phyloP scores from a whole-genome alignment of 106 monocot genomes.

The Phalaenopsis aphrodite region DNA sequence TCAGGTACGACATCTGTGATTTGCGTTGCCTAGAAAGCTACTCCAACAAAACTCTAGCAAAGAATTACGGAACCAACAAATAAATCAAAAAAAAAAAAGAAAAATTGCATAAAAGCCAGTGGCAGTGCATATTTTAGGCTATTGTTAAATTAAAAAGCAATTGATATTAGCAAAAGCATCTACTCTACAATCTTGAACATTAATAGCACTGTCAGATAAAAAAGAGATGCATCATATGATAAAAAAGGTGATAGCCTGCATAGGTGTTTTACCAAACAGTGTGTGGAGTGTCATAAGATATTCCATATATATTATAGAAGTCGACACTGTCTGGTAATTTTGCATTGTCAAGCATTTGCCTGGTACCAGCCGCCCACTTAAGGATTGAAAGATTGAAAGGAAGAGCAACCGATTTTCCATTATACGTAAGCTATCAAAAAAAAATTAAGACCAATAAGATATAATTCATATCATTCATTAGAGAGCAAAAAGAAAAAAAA shows the following conservation, averaged over 20 bases:
- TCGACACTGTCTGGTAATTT: constrained; percentile 50
- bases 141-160: neutral
- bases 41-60: neutral
- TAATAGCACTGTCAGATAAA: neutral
- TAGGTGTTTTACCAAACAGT: constrained; percentile 49
- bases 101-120: neutral
- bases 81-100: neutral
- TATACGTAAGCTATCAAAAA: constrained; percentile 42
- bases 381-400: constrained; percentile 69
- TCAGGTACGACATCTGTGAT: neutral
- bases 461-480: neutral
- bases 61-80: neutral
- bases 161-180: neutral
- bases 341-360: constrained; percentile 50
- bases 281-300: constrained; percentile 64
- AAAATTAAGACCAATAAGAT: neutral
- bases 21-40: neutral
- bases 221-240: neutral
- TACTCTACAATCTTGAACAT: neutral
- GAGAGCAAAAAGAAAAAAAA: neutral
- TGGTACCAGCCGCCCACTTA: constrained; percentile 70
- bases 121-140: neutral
- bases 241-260: neutral
- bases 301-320: constrained; percentile 86
- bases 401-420: constrained; percentile 55